Conservation (phyloP, 2,329 filamentous ascomycete genomes). For the Biscogniauxia marginata region DNA sequence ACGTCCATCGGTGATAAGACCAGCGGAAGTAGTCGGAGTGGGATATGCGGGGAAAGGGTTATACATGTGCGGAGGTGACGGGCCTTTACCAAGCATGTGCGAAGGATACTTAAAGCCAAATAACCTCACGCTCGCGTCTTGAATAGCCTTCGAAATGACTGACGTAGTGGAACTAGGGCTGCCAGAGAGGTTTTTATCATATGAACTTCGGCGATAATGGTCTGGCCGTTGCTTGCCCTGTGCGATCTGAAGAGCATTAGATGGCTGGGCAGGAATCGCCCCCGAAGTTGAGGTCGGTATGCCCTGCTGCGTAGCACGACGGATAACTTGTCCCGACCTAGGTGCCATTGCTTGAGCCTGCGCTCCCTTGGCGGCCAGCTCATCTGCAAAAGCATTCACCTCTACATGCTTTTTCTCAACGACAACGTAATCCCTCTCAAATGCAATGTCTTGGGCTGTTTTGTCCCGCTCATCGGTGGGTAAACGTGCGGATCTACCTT, state of each 20-base stretch:
- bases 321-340: slow-evolving; percentile 63
- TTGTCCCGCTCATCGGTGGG: slow-evolving; percentile 58
- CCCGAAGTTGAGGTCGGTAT: slow-evolving; percentile 67
- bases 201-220: slow-evolving; percentile 75
- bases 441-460: slow-evolving; percentile 81
- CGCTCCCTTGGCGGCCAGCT: slow-evolving; percentile 75
- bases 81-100: slow-evolving; percentile 57
- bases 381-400: slow-evolving; percentile 95
- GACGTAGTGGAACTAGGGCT: slow-evolving; percentile 74
- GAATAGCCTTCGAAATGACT: slow-evolving; percentile 90
- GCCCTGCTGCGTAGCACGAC: slow-evolving; percentile 77
- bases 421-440: slow-evolving; percentile 92
- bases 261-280: slow-evolving; percentile 63
- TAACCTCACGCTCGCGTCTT: slow-evolving; percentile 78
- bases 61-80: slow-evolving; percentile 73
- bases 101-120: slow-evolving; percentile 71
- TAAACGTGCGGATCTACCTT: slow-evolving; percentile 31
- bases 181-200: slow-evolving; percentile 72
- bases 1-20: slow-evolving; percentile 67
- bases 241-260: slow-evolving; percentile 72
- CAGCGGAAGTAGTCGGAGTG: slow-evolving; percentile 57
- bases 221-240: slow-evolving; percentile 63
- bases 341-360: slow-evolving; percentile 47
- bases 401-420: slow-evolving; percentile 95
- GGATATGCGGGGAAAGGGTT: slow-evolving; percentile 85